Evolutionary conservation across 495 filamentous ascomycete genomes (phyloP).

Genomic region (Penicillium canariense): DNA sequence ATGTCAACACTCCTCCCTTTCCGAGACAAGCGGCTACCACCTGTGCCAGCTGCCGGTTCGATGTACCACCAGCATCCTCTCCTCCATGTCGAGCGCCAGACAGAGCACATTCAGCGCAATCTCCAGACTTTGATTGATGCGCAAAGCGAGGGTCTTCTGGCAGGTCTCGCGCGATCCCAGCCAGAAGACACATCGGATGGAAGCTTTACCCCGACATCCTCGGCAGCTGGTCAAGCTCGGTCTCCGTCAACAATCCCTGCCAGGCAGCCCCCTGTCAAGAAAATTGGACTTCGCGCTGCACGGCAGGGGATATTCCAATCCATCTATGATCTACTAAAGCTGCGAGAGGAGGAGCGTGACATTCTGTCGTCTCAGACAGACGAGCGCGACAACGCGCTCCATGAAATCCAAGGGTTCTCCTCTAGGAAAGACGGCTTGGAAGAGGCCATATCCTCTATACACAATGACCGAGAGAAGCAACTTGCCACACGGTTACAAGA

Average conservation of each 20-base stretch:
- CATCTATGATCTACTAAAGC: slow-evolving; percentile 67
- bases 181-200: slow-evolving; percentile 44
- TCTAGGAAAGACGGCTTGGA: slow-evolving; percentile 48
- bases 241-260: slow-evolving; percentile 51
- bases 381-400: slow-evolving; percentile 56
- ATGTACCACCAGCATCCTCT: slow-evolving; percentile 40
- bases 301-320: slow-evolving; percentile 66
- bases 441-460: slow-evolving; percentile 43
- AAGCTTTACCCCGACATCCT: slow-evolving; percentile 45
- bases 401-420: slow-evolving; percentile 59
- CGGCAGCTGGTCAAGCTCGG: slow-evolving; percentile 22
- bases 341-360: slow-evolving; percentile 70
- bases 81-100: slow-evolving; percentile 43
- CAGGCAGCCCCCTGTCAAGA: slow-evolving; percentile 57
- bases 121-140: slow-evolving; percentile 82
- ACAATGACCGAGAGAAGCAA: slow-evolving; percentile 38
- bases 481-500: slow-evolving; percentile 40
- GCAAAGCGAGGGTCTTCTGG: slow-evolving; percentile 71
- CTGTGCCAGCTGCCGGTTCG: slow-evolving; percentile 30
- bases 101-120: slow-evolving; percentile 62
- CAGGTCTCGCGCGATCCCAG: slow-evolving; percentile 42
- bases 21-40: slow-evolving; percentile 23
- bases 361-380: slow-evolving; percentile 56
- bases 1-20: slow-evolving; percentile 38
- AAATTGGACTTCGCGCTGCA: slow-evolving; percentile 62